phyloP scores from a whole-genome alignment of 129 eudicot genomes.

The Saposhnikovia divaricata region DNA sequence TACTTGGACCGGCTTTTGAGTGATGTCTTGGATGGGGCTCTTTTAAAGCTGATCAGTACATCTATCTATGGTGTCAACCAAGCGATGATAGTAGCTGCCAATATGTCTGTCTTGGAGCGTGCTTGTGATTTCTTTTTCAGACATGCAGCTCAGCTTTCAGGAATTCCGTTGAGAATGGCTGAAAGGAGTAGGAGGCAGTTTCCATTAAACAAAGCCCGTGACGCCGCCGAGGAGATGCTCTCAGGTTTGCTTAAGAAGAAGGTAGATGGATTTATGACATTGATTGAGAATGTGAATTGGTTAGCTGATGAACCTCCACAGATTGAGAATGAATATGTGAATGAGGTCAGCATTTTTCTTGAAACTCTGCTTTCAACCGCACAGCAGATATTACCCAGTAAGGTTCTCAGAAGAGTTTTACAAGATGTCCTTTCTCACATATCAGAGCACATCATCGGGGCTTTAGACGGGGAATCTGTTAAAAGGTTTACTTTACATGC shows the following conservation, averaged over 20 bases:
- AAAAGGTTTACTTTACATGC: slow-evolving; percentile 82
- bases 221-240: slow-evolving; percentile 86
- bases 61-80: slow-evolving; percentile 81
- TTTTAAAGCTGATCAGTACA: slow-evolving; percentile 61
- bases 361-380: slow-evolving; percentile 95
- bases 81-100: slow-evolving; percentile 97
- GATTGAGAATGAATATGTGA: slow-evolving; percentile 81
- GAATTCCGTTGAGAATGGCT: slow-evolving; percentile 79
- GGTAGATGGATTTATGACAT: slow-evolving; percentile 79
- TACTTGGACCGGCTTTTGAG: slow-evolving; percentile 85
- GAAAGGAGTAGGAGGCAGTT: slow-evolving; percentile 86
- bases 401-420: slow-evolving; percentile 77
- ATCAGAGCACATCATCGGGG: slow-evolving; percentile 72
- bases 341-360: slow-evolving; percentile 84
- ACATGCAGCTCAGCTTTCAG: slow-evolving; percentile 96
- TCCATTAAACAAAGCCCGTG: slow-evolving; percentile 82
- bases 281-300: slow-evolving; percentile 96
- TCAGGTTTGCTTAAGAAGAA: slow-evolving; percentile 86
- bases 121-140: slow-evolving; percentile 95
- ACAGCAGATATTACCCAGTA: slow-evolving; percentile 79
- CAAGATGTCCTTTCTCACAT: slow-evolving; percentile 87
- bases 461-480: slow-evolving; percentile 73
- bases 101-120: slow-evolving; percentile 92
- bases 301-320: slow-evolving; percentile 84
- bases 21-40: slow-evolving; percentile 79